phyloP scores from a whole-genome alignment of 768 basidiomycete genomes.

The Mycena vitilis region DNA sequence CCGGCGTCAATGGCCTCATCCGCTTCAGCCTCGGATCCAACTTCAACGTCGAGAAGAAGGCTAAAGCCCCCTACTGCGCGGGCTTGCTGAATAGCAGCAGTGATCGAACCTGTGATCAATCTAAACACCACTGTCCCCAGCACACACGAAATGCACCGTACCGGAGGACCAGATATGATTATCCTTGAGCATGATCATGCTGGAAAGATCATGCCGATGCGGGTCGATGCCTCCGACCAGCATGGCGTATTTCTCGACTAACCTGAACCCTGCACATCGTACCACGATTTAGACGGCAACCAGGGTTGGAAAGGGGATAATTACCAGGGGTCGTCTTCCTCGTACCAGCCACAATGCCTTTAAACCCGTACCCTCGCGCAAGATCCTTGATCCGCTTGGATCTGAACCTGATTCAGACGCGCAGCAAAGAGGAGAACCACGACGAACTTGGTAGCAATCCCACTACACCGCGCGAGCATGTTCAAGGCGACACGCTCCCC shows the following conservation, averaged over 20 bases:
- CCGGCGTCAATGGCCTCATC: slow-evolving; percentile 98
- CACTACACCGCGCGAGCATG: slow-evolving; percentile 93
- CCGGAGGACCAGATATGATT: slow-evolving; percentile 99
- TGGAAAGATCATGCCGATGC: slow-evolving; percentile 95
- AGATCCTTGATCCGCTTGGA: slow-evolving; percentile 86
- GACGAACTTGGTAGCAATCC: slow-evolving; percentile 92
- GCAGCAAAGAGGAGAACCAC: slow-evolving; percentile 4
- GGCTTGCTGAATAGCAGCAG: slow-evolving; percentile 86
- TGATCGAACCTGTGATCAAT: slow-evolving; percentile 79
- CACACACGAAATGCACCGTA: too few relatives aligned
- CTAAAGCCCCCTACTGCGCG: slow-evolving; percentile 93
- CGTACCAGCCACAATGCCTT: slow-evolving; percentile 93
- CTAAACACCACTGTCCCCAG: too few relatives aligned
- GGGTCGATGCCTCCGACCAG: slow-evolving; percentile 95
- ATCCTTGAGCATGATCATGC: slow-evolving; percentile 99
- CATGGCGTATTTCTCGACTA: slow-evolving; percentile 99
- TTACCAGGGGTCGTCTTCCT: slow-evolving; percentile 95
- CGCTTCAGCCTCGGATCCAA: slow-evolving; percentile 87
- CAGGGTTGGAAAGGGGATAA: neutral
- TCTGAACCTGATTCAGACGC: slow-evolving; percentile 53
- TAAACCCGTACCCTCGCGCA: slow-evolving; percentile 81
- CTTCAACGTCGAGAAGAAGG: slow-evolving; percentile 93
- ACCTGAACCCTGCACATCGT: slow-evolving; percentile 75
- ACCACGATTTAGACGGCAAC: neutral
- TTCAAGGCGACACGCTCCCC: slow-evolving; percentile 96